Evolutionary conservation across 2,329 filamentous ascomycete species (phyloP), one percentile per base, ranked within the genome.

Genomic region (Diplocarpon mali): DNA sequence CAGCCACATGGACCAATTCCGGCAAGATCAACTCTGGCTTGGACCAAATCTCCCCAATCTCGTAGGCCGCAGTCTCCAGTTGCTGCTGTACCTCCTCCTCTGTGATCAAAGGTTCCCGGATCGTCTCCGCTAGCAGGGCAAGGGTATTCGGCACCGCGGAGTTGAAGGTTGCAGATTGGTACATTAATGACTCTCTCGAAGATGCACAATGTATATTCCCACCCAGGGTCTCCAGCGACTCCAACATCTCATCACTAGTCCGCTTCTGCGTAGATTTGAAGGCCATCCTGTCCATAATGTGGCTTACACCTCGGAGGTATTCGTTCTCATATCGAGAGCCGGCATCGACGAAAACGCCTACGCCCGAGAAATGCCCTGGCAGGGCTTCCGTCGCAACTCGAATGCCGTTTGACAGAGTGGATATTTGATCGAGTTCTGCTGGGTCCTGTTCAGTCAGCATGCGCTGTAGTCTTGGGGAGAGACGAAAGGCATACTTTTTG

Each of bases 131-230:
- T 34, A 98, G 76, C 14, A 98, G 68, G 27, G 74, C 86, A 17
- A 94, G 77, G 11, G 90, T 87, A 8, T 78, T 78, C 6, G 85
- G 81, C 8, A 98, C 88, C 14, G 87, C 83, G 20, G 82, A 83
- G 69, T 98, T 98, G 76, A 98, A 98, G 27, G 89, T 95, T 20
- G 92, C 92, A 1, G 88, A 86, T 66, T 98, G 92, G 70, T 98
- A 98, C 92, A 98, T 98, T 67, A 98, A 77, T 45, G 87, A 87
- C 67, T 98, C 92, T 53, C 92, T 76, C 2, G 88, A 94, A 1
- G 89, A 95, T 10, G 90, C 89, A 67, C 92, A 98, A 67, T 96
- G 89, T 48, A 98, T 90, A 63, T 95, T 95, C 28, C 92, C 92
- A 30, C 92, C 92, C 2, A 98, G 71, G 0, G 80, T 82, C 66